Evolutionary conservation across 345 rosid genomes (phyloP).

Genomic region (Cardamine occulta): DNA sequence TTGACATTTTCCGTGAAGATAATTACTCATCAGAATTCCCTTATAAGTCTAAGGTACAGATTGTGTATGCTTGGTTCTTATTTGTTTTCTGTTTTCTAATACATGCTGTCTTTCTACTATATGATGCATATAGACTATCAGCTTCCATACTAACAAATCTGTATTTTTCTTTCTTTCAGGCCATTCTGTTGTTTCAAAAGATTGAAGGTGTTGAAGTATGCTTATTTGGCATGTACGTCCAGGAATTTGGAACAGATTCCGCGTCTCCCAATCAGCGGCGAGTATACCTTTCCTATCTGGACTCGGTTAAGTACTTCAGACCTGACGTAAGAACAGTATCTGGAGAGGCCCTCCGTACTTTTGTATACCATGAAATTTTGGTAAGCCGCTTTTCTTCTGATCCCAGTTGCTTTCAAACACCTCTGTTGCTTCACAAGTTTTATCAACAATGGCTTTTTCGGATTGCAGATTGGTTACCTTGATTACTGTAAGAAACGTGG

Average conservation of each 20-base stretch:
- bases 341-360: slow-evolving; percentile 98
- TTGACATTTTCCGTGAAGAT: slow-evolving; percentile 92
- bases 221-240: slow-evolving; percentile 98
- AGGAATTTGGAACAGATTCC: slow-evolving; percentile 95
- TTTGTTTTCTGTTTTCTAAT: slow-evolving; percentile 25
- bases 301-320: slow-evolving; percentile 96
- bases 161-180: slow-evolving; percentile 57
- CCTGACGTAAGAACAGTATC: slow-evolving; percentile 91
- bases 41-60: slow-evolving; percentile 89
- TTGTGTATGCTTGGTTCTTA: slow-evolving; percentile 27
- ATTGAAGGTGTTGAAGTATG: slow-evolving; percentile 99
- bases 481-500: slow-evolving; percentile 98
- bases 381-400: slow-evolving; percentile 48
- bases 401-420: slow-evolving; percentile 13
- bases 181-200: slow-evolving; percentile 90
- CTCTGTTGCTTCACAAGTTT: slow-evolving; percentile 23
- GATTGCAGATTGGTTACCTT: slow-evolving; percentile 91
- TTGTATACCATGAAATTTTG: slow-evolving; percentile 97
- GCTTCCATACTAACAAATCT: slow-evolving; percentile 14
- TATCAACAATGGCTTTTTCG: slow-evolving; percentile 20
- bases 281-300: slow-evolving; percentile 94
- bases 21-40: slow-evolving; percentile 94
- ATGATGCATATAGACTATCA: slow-evolving; percentile 11
- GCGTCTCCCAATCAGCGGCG: slow-evolving; percentile 95
- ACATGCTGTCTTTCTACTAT: slow-evolving; percentile 9